A percentile compares a stretch with the other conserved stretches of the same genome.
phyloP scores from a whole-genome alignment of 768 basidiomycete species.

The Boletus rufocinnamomeus region DNA sequence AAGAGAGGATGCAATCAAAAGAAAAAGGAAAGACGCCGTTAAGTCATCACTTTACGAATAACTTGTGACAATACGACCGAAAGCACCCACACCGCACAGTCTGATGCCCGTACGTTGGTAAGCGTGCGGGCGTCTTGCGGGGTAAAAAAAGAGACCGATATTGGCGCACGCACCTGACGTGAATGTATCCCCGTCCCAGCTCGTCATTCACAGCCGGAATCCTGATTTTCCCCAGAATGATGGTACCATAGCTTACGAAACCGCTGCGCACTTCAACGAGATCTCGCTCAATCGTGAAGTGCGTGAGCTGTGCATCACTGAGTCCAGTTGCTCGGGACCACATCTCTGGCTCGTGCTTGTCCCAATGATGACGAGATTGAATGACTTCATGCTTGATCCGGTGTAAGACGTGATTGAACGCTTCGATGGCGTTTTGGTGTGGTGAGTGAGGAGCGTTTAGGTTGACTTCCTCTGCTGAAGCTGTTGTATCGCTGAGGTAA shows the following conservation, averaged over 20 bases:
- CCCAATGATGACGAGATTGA: slow-evolving; percentile 69
- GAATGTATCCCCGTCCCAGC: slow-evolving; percentile 62
- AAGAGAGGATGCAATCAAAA: background rate
- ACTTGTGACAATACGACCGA: slow-evolving; percentile 4
- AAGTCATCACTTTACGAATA: slow-evolving; percentile 14
- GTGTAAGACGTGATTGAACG: slow-evolving; percentile 56
- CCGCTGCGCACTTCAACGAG: slow-evolving; percentile 54
- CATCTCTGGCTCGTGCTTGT: slow-evolving; percentile 60
- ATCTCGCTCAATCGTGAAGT: slow-evolving; percentile 50
- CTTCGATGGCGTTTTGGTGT: slow-evolving; percentile 59
- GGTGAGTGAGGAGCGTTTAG: slow-evolving; percentile 65
- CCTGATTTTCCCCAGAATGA: slow-evolving; percentile 76
- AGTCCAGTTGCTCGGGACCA: slow-evolving; percentile 61
- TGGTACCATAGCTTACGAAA: slow-evolving; percentile 62
- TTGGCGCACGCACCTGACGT: slow-evolving; percentile 57
- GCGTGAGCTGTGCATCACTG: slow-evolving; percentile 52
- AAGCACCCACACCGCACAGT: slow-evolving; percentile 5
- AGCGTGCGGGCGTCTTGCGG: slow-evolving; percentile 7
- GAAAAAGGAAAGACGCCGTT: slow-evolving; percentile 10
- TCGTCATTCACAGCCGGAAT: slow-evolving; percentile 67
- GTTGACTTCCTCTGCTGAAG: slow-evolving; percentile 54
- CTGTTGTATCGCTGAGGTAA: slow-evolving; percentile 38
- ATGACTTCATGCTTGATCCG: slow-evolving; percentile 66
- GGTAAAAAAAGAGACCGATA: background rate
- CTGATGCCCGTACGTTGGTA: slow-evolving; percentile 8